phyloP scores from a whole-genome alignment of 768 basidiomycete species.

The Kondoa malvinella region DNA sequence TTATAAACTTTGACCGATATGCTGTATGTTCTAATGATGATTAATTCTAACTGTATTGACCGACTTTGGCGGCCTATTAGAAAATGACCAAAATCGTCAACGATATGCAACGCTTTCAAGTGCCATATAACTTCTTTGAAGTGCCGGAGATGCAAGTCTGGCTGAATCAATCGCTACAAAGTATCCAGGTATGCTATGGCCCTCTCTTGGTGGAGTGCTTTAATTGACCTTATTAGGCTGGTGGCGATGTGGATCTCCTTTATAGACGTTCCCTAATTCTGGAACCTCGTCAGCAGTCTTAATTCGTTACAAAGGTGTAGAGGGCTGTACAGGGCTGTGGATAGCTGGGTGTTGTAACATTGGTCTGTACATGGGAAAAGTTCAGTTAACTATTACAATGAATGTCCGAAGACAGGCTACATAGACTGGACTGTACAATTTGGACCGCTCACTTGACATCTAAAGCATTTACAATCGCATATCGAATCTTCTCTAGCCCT shows the following conservation, averaged over 20 bases:
- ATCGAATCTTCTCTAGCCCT: no score
- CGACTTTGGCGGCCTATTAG: no score
- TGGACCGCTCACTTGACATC: no score
- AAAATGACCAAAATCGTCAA: constrained; percentile 28
- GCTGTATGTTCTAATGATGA: constrained; percentile 68
- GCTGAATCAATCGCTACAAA: constrained; percentile 1
- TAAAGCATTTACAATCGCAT: no score
- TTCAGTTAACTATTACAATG: no score
- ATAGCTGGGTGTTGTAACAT: background rate
- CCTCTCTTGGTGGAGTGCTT: background rate
- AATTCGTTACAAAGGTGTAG: background rate
- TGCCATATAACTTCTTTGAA: constrained; percentile 65
- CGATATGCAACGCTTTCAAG: constrained; percentile 85
- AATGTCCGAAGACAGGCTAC: no score
- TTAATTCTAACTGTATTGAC: constrained; percentile 45
- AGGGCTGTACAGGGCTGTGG: background rate
- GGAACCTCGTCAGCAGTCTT: background rate
- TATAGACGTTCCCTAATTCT: constrained; percentile 1
- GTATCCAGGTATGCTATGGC: background rate
- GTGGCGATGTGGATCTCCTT: background rate
- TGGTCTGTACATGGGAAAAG: background rate
- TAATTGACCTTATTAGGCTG: background rate
- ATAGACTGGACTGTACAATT: no score
- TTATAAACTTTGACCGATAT: constrained; percentile 95
- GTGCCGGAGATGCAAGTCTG: constrained; percentile 66